Evolutionary conservation across 805 yeast genomes (phyloP).

Genomic region (Cyberlindnera sargentensis): DNA sequence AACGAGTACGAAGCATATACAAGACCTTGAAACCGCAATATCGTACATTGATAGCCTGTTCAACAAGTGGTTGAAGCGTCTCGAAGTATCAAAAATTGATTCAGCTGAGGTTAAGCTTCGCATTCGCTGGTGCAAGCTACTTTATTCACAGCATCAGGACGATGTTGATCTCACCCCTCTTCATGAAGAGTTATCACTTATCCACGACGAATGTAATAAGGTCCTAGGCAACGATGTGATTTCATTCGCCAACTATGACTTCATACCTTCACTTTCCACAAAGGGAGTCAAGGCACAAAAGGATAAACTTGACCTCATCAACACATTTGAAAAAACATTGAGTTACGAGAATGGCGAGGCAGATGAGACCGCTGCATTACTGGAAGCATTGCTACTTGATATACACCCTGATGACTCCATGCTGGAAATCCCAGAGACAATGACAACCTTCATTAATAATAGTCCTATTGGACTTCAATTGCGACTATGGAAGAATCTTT

Average conservation of each 20-base stretch:
- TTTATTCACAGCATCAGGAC: constrained; percentile 36
- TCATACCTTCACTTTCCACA: constrained; percentile 49
- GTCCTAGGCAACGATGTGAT: constrained; percentile 22
- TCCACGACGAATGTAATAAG: constrained; percentile 16
- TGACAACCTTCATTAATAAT: constrained; percentile 50
- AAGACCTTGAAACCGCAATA: constrained; percentile 25
- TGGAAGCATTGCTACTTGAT: constrained; percentile 38
- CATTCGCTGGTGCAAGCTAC: constrained; percentile 41
- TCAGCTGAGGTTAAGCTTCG: constrained; percentile 22
- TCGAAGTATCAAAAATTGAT: constrained; percentile 8
- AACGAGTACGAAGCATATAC: constrained; percentile 23
- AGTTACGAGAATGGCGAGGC: constrained; percentile 16
- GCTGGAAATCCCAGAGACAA: constrained; percentile 36
- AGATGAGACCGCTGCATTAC: constrained; percentile 25
- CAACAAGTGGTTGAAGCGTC: constrained; percentile 37
- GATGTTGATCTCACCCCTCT: constrained; percentile 28
- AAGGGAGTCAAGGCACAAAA: constrained; percentile 50
- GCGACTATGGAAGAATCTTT: constrained; percentile 68
- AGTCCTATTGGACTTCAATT: constrained; percentile 63
- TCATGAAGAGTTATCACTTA: constrained; percentile 18
- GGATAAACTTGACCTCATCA: constrained; percentile 64
- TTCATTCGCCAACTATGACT: constrained; percentile 48
- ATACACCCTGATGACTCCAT: constrained; percentile 11
- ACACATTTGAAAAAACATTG: constrained; percentile 44
- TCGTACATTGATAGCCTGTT: constrained; percentile 38